Base-by-base conservation (phyloP, 2,329 filamentous ascomycete species). In the Stagonosporopsis chrysanthemi region DNA sequence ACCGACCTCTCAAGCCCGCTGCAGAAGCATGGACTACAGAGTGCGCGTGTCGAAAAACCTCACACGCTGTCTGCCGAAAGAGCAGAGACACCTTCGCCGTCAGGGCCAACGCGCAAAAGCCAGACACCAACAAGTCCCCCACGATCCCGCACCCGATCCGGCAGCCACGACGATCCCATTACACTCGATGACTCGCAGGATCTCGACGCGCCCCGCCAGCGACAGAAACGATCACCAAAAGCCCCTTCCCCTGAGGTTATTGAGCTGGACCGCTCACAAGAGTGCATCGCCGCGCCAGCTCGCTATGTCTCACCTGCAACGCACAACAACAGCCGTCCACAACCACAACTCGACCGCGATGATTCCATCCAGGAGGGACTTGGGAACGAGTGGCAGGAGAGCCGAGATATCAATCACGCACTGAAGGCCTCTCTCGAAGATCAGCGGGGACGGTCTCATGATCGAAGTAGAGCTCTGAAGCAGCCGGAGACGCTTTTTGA, bases 121-220 rank as follows among this genome's bases (percentile, higher is more conserved):
- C 14, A 6, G n/a, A 14, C 7, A 6, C 9, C 38, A 7, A 47
- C 35, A 17, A 56, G 26, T 7, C 33, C 45, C 1, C 12, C 8
- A 26, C 40, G 45, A 14, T 1, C 35, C 1, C 53, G 33, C 19
- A 22, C n/a, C 12, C 48, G 48, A 3, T 48, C 44, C 4, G 54
- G 54, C 6, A 52, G 54, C 33, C 31, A 52, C 24, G 43, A 48
- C 19, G 48, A 57, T 14, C 54, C 54, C 14, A 57, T 57, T 7
- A n/a, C 33, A 2, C 38, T 57, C 8, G 54, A 57, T 5, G 49
- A 57, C 33, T 57, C 54, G 3, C 54, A 57, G n/a, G 54, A 57
- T 9, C 48, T 49, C 1, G 54, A 57, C 5, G 43, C 29, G 14
- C 23, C 24, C 2, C 4, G 17, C 14, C 39, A 24, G 19, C 29